A percentile compares a stretch with the other conserved stretches of the same genome.
Evolutionary conservation across 176 grass and related monocot species (phyloP).

Genomic region (Panicum miliaceum): DNA sequence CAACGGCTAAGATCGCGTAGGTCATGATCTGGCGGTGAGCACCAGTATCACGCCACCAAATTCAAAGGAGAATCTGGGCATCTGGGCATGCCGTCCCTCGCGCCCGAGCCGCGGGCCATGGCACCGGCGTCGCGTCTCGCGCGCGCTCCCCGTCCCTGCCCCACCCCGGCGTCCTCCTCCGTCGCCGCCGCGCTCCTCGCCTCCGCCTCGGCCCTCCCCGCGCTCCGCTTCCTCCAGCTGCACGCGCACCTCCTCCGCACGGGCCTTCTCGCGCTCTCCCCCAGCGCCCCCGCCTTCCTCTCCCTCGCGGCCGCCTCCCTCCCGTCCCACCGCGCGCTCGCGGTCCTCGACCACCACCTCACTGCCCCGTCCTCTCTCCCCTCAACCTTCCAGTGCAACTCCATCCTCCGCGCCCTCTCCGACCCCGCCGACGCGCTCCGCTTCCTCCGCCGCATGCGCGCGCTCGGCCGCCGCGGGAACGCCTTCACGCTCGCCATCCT

Average conservation of each 20-base stretch:
- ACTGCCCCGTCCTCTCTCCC: conserved; percentile 27
- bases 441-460: conserved; percentile 59
- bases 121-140: neutral
- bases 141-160: conserved; percentile 1
- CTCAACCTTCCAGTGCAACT: conserved; percentile 64
- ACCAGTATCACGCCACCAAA: neutral
- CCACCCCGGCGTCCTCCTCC: neutral
- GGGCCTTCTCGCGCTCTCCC: conserved; percentile 23
- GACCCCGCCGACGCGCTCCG: conserved; percentile 26
- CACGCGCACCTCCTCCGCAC: conserved; percentile 61
- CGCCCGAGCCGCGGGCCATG: conserved; percentile 9
- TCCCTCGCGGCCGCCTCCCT: conserved; percentile 49
- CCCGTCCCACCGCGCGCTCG: conserved; percentile 11
- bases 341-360: conserved; percentile 48
- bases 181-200: conserved; percentile 27
- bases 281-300: conserved; percentile 45
- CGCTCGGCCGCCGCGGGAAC: conserved; percentile 62
- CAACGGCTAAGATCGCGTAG: too few relatives aligned
- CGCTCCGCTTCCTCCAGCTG: conserved; percentile 50
- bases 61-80: neutral
- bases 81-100: too few relatives aligned
- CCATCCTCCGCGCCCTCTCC: conserved; percentile 48
- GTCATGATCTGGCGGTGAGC: too few relatives aligned
- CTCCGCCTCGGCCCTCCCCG: conserved; percentile 36
- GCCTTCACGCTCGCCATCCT: conserved; percentile 68